phyloP scores from a whole-genome alignment of 805 yeast species.

The Suhomyces pyralidae region DNA sequence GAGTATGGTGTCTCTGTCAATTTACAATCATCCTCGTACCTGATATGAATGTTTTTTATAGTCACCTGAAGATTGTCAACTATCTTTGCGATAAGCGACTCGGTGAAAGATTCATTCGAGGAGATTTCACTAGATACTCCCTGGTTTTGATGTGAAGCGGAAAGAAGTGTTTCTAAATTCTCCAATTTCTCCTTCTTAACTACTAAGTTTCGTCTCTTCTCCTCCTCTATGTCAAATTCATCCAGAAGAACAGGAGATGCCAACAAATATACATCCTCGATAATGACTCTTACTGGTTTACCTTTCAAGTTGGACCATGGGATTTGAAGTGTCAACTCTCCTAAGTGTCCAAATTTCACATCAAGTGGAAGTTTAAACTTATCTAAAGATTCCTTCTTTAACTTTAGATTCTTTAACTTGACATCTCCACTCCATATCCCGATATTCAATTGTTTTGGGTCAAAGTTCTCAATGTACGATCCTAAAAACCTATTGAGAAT shows the following conservation, averaged over 20 bases:
- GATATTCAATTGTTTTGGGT: conserved; percentile 88
- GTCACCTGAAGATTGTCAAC: conserved; percentile 91
- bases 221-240: conserved; percentile 55
- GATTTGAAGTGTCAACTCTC: conserved; percentile 83
- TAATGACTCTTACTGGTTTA: conserved; percentile 83
- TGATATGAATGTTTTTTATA: conserved; percentile 82
- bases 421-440: conserved; percentile 99
- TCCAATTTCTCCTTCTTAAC: conserved; percentile 65
- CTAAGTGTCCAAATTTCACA: conserved; percentile 85
- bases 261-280: conserved; percentile 82
- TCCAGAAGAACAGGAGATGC: conserved; percentile 70
- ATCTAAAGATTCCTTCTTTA: conserved; percentile 88
- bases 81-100: conserved; percentile 80
- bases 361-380: conserved; percentile 81
- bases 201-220: conserved; percentile 56
- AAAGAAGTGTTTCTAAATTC: conserved; percentile 61
- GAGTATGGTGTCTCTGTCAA: conserved; percentile 77
- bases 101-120: conserved; percentile 79
- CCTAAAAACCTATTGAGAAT: conserved; percentile 62
- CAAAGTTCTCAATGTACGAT: conserved; percentile 88
- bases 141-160: conserved; percentile 35
- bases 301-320: conserved; percentile 96
- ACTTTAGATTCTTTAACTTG: conserved; percentile 67
- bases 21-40: conserved; percentile 80
- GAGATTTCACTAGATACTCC: conserved; percentile 33